Conservation (phyloP, 2,329 filamentous ascomycete genomes). For the Xenoacremonium recifei region DNA sequence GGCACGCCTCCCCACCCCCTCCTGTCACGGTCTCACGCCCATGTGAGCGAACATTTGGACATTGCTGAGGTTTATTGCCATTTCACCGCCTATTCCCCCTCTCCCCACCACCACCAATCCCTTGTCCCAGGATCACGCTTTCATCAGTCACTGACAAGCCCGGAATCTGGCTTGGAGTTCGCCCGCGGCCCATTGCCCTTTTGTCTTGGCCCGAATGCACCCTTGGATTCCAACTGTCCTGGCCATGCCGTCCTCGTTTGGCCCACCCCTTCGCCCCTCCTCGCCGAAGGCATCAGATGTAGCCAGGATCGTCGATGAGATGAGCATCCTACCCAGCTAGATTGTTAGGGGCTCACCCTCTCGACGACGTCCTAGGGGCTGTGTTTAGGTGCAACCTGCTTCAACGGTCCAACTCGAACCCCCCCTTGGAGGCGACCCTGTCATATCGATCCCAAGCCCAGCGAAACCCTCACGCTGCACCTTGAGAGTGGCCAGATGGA, state of each 20-base stretch:
- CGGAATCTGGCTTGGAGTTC: conserved; percentile 17
- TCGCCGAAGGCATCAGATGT: conserved; percentile 8
- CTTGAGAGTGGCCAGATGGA: conserved; percentile 65
- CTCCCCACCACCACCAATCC: conserved; percentile 14
- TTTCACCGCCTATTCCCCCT: conserved; percentile 26
- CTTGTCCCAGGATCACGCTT: conserved; percentile 17
- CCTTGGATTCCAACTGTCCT: conserved; percentile 10
- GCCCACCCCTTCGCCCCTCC: conserved; percentile 20
- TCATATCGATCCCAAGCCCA: conserved; percentile 41
- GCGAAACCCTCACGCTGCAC: conserved; percentile 65
- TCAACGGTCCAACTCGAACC: conserved; percentile 10
- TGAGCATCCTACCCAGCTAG: conserved; percentile 14
- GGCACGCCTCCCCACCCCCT: conserved; percentile 4
- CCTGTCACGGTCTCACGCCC: conserved; percentile 8
- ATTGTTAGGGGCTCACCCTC: conserved; percentile 9
- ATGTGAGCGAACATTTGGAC: conserved; percentile 11
- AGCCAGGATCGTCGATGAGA: conserved; percentile 18
- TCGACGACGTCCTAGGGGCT: not conserved
- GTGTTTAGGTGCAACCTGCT: not conserved
- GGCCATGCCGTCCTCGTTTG: too few relatives aligned
- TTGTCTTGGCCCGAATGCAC: conserved; percentile 10
- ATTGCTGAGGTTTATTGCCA: conserved; percentile 6
- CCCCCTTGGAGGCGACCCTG: too few relatives aligned
- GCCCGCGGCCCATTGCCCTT: conserved; percentile 11
- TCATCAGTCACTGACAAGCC: conserved; percentile 19